Evolutionary conservation across 345 rosid genomes (phyloP), one percentile per base, ranked within the genome.

Genomic region (Hibiscus tridactylites): DNA sequence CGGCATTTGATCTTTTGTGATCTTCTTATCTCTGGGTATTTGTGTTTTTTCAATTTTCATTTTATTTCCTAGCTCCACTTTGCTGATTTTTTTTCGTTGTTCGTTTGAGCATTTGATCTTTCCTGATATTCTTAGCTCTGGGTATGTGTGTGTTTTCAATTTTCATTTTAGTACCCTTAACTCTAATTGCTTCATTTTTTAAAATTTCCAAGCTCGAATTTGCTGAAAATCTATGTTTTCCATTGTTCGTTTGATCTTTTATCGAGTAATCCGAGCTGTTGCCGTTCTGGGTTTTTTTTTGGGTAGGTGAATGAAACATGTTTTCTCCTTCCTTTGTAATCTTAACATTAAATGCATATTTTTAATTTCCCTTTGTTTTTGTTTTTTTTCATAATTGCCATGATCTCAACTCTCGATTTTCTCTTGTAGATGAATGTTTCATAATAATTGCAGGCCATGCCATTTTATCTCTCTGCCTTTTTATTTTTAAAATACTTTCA

Each of bases 341-440:
- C 61, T 68, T 65, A 35, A 12, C 13, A 69, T 65, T 79, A 59
- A 75, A 70, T 71, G 80, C 63, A 28, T 17, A 50, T 50, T 50
- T 60, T 73, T 73, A 21, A 16, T 17, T 56, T 44, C 29, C 65
- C 58, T 8, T 24, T n/a, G 10, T 24, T 66, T 19, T 16, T 21
- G n/a, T n/a, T 21, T 21, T 65, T 9, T 17, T 44, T 54, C 52
- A 57, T 71, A 39, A 70, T 70, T 70, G 52, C 2, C 46, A 52
- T 62, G 71, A 77, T 77, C 52, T 73, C 69, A 65, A 53, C 53
- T 60, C 50, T 17, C 19, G 3, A 62, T 9, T 33, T 16, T 61
- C 15, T 31, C 44, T 61, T 61, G 65, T 15, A 37, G 16, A 63
- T 61, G 64, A 59, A 33, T 63, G 13, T 21, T 37, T 65, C 70